Evolutionary conservation across 2,329 filamentous ascomycete species (phyloP).

Genomic region (Trichoderma sp.): DNA sequence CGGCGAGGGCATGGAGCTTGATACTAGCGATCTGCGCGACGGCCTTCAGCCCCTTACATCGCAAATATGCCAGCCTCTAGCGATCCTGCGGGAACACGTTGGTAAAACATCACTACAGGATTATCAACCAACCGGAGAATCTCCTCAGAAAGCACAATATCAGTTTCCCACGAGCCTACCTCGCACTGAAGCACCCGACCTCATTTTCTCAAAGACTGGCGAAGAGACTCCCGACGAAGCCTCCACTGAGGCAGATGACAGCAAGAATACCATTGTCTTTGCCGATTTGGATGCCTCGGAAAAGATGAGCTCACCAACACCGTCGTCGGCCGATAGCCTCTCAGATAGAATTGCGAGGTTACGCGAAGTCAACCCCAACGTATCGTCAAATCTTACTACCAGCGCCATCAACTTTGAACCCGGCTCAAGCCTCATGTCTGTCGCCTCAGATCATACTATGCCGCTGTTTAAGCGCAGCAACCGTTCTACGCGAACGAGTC

Average conservation of each 20-base stretch:
- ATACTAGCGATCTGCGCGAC: constrained; percentile 59
- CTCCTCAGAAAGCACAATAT: constrained; percentile 80
- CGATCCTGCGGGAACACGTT: constrained; percentile 70
- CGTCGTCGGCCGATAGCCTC: constrained; percentile 34
- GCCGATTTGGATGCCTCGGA: constrained; percentile 39
- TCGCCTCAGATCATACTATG: constrained; percentile 47
- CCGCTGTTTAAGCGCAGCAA: constrained; percentile 52
- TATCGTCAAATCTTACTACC: constrained; percentile 46
- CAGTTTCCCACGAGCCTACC: constrained; percentile 79
- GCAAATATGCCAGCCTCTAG: constrained; percentile 68
- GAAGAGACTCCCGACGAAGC: constrained; percentile 28
- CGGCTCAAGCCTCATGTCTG: constrained; percentile 45
- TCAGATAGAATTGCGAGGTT: constrained; percentile 47
- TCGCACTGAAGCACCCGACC: constrained; percentile 60
- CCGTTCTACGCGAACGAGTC: constrained; percentile 40
- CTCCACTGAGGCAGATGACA: constrained; percentile 12
- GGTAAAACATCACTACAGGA: constrained; percentile 67
- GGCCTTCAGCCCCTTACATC: constrained; percentile 62
- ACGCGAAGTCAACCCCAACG: constrained; percentile 58
- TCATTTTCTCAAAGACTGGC: constrained; percentile 46
- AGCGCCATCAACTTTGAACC: constrained; percentile 46
- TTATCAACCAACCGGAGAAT: constrained; percentile 82
- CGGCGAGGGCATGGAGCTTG: constrained; percentile 65
- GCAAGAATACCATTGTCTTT: constrained; percentile 45
- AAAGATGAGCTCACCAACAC: constrained; percentile 36